Evolutionary conservation across 495 filamentous ascomycete genomes (phyloP), one percentile per base, ranked within the genome.

Genomic region (Talaromyces borbonicus): DNA sequence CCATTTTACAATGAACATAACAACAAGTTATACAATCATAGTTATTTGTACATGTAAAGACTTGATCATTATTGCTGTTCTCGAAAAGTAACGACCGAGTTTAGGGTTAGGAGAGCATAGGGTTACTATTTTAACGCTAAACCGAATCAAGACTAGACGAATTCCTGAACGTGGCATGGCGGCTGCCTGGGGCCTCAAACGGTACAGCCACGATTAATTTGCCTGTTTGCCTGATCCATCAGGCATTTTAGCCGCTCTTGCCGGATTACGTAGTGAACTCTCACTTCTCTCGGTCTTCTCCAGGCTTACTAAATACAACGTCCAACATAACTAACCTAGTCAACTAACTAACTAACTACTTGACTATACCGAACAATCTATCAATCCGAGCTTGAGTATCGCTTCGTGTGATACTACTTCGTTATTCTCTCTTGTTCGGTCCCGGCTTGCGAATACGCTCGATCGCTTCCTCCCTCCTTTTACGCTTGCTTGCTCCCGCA

Each of bases 401-500:
- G n/a, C n/a, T n/a, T n/a, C n/a, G n/a, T n/a, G 35, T 38, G 7
- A 20, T 20, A 38, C 35, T 38, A 16, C 4, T 14, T 32, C 11
- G 8, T 20, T 38, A 22, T 4, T 32, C 11, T 32, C 30, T 7
- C n/a, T 33, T 7, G 11, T 15, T 22, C 12, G 11, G 15, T 3
- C 9, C 11, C 4, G 15, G 30, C 35, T 12, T 16, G 19, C 35
- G 18, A 57, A 30, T 61, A 56, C 1, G 56, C 58, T 38, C 58
- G 23, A 2, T 43, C 48, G 12, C 49, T 51, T 53, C 59, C 59
- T 14, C 19, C 39, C n/a, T n/a, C 39, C 5, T 16, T 18, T 22
- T 30, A 42, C 3, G 47, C 45, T 20, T 6, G 15, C 15, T 11
- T 27, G 15, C 9, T 41, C 8, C 24, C 27, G 8, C 46, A 29